Base-by-base conservation (phyloP, 768 basidiomycete genomes). In the Lactarius hatsudake region DNA sequence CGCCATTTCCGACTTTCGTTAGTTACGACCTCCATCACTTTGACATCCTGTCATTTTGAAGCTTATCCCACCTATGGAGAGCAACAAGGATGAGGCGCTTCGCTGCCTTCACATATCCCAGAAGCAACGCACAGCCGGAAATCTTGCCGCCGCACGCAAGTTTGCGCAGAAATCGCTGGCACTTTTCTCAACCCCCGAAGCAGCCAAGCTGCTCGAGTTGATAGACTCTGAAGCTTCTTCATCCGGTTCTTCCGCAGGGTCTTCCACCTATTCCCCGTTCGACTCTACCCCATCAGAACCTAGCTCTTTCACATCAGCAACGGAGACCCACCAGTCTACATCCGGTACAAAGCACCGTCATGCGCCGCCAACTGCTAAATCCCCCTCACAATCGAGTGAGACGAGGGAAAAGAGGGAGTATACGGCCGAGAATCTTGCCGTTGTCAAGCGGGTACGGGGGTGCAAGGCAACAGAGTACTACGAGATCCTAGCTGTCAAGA, bases 401-500 rank as follows among this genome's bases (percentile, higher is more conserved):
- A 70, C 73, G 45, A 69, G 60, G 40, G 69, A 63, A 54, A 64
- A 71, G 40, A 82, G 93, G 75, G 91, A 92, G 59, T 97, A 91
- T 77, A 96, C 95, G 2, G 77, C 85, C 26, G 95, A 96, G 72
- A 93, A 97, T 76, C 76, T 82, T 20, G 83, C 85, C 5, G 84
- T 96, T 54, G 96, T 98, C 65, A 91, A 91, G 77, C 82, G 94
- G 59, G 90, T 98, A 57, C 84, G 89, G 72, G 75, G 81, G 36
- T 98, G 96, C 81, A 93, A 91, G 77, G 84, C 88, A 32, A 91
- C 92, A 32, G 89, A 91, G 74, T 98, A 96, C 76, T 98, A 98
- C 76, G 93, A 93, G 76, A 98, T 98, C 69, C 77, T 98, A 72
- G 82, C 84, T 7, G 76, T 94, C 70, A 86, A 89, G 77, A 86